A percentile compares a stretch with the other conserved stretches of the same genome.
phyloP scores from a whole-genome alignment of 1,139 yeast species.

The Taphrina wiesneri region DNA sequence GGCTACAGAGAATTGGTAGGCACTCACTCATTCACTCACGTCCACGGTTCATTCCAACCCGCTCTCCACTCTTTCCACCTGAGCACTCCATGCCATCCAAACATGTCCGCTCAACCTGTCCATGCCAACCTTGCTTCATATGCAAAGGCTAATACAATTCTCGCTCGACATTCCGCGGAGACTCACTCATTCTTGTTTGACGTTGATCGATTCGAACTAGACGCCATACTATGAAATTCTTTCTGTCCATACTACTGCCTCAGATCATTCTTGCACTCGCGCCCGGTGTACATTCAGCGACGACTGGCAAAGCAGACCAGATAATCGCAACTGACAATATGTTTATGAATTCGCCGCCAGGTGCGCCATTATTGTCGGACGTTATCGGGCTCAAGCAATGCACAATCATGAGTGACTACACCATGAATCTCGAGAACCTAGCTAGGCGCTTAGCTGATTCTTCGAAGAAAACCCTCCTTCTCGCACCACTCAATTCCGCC shows the following conservation, averaged over 20 bases:
- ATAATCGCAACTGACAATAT: background rate
- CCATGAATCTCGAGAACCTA: constrained; percentile 4
- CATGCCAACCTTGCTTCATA: no score
- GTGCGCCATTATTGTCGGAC: constrained; percentile 18
- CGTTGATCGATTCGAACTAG: no score
- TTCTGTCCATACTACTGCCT: background rate
- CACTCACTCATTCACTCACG: no score
- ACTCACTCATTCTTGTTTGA: no score
- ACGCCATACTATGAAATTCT: background rate
- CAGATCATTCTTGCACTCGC: background rate
- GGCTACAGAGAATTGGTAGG: no score
- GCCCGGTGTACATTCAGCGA: background rate
- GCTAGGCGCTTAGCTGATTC: constrained; percentile 43
- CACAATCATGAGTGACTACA: constrained; percentile 30
- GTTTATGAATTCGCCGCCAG: constrained; percentile 12
- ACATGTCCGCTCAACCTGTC: no score
- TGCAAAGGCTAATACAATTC: no score
- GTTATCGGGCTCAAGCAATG: constrained; percentile 26
- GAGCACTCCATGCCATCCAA: background rate
- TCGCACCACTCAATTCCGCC: constrained; percentile 47
- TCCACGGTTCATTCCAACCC: background rate
- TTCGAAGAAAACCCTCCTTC: constrained; percentile 43
- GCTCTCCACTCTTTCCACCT: background rate
- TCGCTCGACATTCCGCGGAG: no score
- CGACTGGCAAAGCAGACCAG: background rate